phyloP scores from a whole-genome alignment of 2,329 filamentous ascomycete genomes.

The Penicillium sp. region DNA sequence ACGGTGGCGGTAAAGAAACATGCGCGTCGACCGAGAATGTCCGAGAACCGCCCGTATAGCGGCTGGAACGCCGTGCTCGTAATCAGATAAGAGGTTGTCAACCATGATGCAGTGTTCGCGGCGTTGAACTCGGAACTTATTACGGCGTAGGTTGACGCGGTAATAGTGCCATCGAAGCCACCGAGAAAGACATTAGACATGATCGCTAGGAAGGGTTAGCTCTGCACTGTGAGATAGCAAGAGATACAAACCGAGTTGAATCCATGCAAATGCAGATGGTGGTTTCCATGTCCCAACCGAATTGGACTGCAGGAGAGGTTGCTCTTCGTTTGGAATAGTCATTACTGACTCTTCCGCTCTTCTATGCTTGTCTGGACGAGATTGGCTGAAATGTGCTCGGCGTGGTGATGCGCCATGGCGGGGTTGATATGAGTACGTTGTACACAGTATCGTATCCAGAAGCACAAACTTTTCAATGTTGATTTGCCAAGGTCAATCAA shows the following conservation, averaged over 20 bases:
- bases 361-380: not conserved
- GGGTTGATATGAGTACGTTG: not conserved
- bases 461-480: not conserved
- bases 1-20: slow-evolving; percentile 61
- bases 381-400: not conserved
- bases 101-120: slow-evolving; percentile 43
- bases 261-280: slow-evolving; percentile 52
- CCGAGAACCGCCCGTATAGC: slow-evolving; percentile 65
- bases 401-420: slow-evolving; percentile 6
- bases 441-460: no score
- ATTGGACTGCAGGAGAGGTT: slow-evolving; percentile 21
- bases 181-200: slow-evolving; percentile 62
- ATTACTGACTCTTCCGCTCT: slow-evolving; percentile 3
- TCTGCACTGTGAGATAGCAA: not conserved
- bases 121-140: slow-evolving; percentile 48
- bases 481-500: not conserved
- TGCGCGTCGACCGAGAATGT: slow-evolving; percentile 58
- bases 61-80: slow-evolving; percentile 65
- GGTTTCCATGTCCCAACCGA: slow-evolving; percentile 41
- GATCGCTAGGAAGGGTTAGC: slow-evolving; percentile 43
- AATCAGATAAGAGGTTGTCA: slow-evolving; percentile 62
- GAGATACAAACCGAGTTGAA: slow-evolving; percentile 46
- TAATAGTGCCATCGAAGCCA: slow-evolving; percentile 47
- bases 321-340: slow-evolving; percentile 18
- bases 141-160: slow-evolving; percentile 42